Conservation (phyloP, 768 basidiomycete genomes). For the Hericium coralloides region DNA sequence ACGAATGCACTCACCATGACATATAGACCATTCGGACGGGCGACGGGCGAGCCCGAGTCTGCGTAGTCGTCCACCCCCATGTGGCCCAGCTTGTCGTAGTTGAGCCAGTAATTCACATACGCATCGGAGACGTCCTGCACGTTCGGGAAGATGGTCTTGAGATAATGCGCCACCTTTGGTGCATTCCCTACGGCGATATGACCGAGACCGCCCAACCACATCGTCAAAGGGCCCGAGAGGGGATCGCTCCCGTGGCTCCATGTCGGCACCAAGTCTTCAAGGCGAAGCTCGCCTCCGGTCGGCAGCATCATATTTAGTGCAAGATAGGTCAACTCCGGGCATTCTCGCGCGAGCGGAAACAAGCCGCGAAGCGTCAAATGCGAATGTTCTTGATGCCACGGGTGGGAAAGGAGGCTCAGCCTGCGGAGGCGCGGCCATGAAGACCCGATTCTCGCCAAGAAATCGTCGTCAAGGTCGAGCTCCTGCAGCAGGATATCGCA, state of each 20-base stretch:
- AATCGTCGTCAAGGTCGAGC: neutral
- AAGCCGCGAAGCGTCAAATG: neutral
- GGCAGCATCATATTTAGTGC: neutral
- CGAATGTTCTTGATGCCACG: neutral
- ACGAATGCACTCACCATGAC: too few relatives aligned
- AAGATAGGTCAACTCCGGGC: neutral
- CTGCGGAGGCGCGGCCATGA: neutral
- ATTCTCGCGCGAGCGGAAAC: neutral
- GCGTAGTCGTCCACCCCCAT: too few relatives aligned
- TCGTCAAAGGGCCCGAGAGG: too few relatives aligned
- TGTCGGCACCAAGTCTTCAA: neutral
- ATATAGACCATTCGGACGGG: too few relatives aligned
- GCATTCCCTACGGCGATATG: neutral
- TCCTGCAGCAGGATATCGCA: neutral
- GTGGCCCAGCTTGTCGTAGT: too few relatives aligned
- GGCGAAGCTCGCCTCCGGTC: neutral
- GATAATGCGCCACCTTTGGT: too few relatives aligned
- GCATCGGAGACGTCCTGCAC: too few relatives aligned
- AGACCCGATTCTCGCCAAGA: neutral
- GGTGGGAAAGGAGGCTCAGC: neutral
- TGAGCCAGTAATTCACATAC: too few relatives aligned
- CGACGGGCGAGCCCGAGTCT: too few relatives aligned
- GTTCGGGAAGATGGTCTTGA: too few relatives aligned
- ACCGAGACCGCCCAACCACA: neutral
- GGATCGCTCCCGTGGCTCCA: neutral